phyloP scores from a whole-genome alignment of 169 alveolate genomes.

The Plasmodium relictum region DNA sequence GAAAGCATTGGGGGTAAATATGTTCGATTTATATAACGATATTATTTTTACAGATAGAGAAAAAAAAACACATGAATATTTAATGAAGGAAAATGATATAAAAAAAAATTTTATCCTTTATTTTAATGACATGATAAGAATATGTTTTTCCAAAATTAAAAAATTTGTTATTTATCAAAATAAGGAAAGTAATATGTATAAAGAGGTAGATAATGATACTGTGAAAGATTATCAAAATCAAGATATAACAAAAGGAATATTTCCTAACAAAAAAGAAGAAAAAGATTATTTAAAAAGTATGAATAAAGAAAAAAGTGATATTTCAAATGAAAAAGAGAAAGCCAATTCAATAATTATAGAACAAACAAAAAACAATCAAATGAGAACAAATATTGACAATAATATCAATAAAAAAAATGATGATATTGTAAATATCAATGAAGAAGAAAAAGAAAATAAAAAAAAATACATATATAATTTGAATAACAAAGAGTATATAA shows the following conservation, averaged over 20 bases:
- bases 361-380: background rate
- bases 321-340: background rate
- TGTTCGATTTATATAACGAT: conserved; percentile 73
- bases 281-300: background rate
- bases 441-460: background rate
- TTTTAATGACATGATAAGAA: conserved; percentile 8
- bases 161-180: background rate
- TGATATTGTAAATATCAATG: background rate
- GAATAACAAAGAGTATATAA: conserved; percentile 45
- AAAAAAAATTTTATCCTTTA: conserved; percentile 26
- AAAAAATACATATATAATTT: conserved; percentile 43
- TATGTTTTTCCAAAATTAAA: conserved; percentile 2
- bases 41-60: conserved; percentile 67
- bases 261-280: background rate
- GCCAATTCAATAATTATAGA: background rate
- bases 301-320: background rate
- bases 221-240: background rate
- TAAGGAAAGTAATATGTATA: conserved; percentile 2
- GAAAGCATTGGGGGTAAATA: conserved; percentile 65
- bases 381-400: background rate
- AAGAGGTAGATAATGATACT: background rate
- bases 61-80: conserved; percentile 74
- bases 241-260: background rate
- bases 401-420: background rate
- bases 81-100: conserved; percentile 51